phyloP scores from a whole-genome alignment of 2,329 filamentous ascomycete species.

The Apiospora koreana region DNA sequence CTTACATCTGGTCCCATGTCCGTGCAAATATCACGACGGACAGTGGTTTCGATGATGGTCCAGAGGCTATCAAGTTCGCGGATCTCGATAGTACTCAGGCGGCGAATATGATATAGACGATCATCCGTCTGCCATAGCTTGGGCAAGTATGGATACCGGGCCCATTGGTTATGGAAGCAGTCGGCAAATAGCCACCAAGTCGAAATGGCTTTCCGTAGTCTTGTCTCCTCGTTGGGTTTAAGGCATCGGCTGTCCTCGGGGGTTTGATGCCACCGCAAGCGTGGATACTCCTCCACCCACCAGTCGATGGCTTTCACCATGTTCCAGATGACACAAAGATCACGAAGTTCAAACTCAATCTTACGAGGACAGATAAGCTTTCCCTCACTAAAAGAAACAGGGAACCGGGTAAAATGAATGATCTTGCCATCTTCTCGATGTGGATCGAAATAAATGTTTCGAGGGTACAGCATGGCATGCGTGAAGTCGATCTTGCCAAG shows the following conservation, averaged over 20 bases:
- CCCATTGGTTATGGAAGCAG: constrained; percentile 50
- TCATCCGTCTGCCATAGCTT: constrained; percentile 25
- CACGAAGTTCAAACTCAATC: constrained; percentile 23
- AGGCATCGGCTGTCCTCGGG: constrained; percentile 48
- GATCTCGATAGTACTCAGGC: constrained; percentile 29
- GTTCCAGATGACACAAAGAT: constrained; percentile 32
- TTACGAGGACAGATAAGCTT: constrained; percentile 25
- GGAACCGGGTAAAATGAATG: constrained; percentile 20
- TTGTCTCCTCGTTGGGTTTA: constrained; percentile 41
- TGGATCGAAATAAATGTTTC: constrained; percentile 24
- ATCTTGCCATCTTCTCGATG: constrained; percentile 17
- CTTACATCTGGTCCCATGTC: constrained; percentile 28
- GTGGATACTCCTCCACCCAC: constrained; percentile 41
- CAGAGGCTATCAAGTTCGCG: constrained; percentile 28
- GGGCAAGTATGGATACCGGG: constrained; percentile 23
- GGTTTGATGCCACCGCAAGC: constrained; percentile 47
- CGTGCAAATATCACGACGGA: constrained; percentile 32
- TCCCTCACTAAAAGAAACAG: constrained; percentile 21
- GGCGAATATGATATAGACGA: constrained; percentile 29
- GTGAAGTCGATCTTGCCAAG: constrained; percentile 35
- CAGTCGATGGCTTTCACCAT: constrained; percentile 36
- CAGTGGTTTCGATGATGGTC: constrained; percentile 22
- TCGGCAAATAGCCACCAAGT: constrained; percentile 56
- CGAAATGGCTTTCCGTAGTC: constrained; percentile 52
- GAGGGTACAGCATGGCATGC: constrained; percentile 27